phyloP scores from a whole-genome alignment of 208 protist species.

The Crithidia expoeki region DNA sequence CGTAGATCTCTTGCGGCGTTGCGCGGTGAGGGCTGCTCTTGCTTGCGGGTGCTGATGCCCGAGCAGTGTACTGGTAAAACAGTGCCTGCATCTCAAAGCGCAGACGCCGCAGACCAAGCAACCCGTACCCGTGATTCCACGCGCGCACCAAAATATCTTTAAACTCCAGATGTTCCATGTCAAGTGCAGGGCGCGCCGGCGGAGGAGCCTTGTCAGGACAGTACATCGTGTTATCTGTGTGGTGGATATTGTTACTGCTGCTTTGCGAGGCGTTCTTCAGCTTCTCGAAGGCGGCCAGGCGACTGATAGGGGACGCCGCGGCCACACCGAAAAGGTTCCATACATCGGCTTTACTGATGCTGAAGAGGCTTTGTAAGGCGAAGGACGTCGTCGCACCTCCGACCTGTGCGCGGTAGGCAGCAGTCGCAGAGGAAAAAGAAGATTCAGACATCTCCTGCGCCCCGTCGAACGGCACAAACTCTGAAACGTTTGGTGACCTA shows the following conservation, averaged over 20 bases:
- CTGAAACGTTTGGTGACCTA: not conserved
- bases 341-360: conserved; percentile 12
- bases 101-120: conserved; percentile 55
- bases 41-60: not conserved
- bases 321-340: conserved; percentile 32
- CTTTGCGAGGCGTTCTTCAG: conserved; percentile 9
- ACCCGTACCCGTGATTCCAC: conserved; percentile 49
- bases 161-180: conserved; percentile 33
- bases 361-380: conserved; percentile 26
- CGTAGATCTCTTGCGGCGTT: conserved; percentile 4
- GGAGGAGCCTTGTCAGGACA: not conserved
- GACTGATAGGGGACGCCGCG: conserved; percentile 24
- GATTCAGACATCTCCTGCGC: not conserved
- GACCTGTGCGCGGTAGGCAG: conserved; percentile 11
- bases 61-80: conserved; percentile 33
- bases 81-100: conserved; percentile 58
- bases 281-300: conserved; percentile 30
- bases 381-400: conserved; percentile 31
- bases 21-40: not conserved
- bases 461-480: not conserved
- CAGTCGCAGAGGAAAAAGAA: not conserved
- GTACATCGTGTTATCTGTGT: not conserved
- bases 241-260: not conserved
- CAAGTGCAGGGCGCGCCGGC: conserved; percentile 9
- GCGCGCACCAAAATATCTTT: conserved; percentile 43